Evolutionary conservation across 2,329 filamentous ascomycete genomes (phyloP), one percentile per base, ranked within the genome.

Genomic region (Harringtonia aguacate): DNA sequence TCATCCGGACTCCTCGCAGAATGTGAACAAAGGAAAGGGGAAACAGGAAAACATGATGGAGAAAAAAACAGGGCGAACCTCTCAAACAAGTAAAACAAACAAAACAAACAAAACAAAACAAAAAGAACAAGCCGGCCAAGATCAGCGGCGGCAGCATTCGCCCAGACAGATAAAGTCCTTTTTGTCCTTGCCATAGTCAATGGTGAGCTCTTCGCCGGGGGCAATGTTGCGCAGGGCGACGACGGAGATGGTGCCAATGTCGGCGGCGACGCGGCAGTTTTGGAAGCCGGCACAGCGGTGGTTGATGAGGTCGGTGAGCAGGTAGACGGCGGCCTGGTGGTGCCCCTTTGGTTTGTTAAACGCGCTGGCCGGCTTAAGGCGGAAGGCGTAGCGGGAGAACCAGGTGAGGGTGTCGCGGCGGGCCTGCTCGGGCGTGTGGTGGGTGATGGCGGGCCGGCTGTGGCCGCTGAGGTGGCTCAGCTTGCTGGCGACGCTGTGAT

Each of bases 181-280:
- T 4, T 50, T 44, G 21, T 33, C 33, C 33, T 57, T 57, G 41
- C 56, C 52, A 44, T 67, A 66, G 49, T 60, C 48, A 50, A 67
- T 60, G 28, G 60, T 60, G 28, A 68, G 48, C 49, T 67, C 56
- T 5, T 65, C 53, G 12, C 52, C 59, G 3, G 44, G 28, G 3
- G 30, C 38, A 27, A 68, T 61, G 36, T 52, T 45, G 15, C 52
- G 49, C 27, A 36, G 44, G 8, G 59, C 56, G 28, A 54, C 39
- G 21, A 60, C 49, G 10, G 46, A 38, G 14, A 56, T 46, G 21
- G 50, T 46, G n/a, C 53, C 49, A 12, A 48, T 27, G 12, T 44
- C 36, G 8, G 53, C 40, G n/a, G 51, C 46, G 24, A 59, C 53
- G 9, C 49, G 46, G 45, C 56, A 59, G 45, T 60, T 60, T 8